Percentiles rank a stretch among this genome's conserved stretches.
Conservation (phyloP, 306 rosid species). For the Dalbergia oliveri region DNA sequence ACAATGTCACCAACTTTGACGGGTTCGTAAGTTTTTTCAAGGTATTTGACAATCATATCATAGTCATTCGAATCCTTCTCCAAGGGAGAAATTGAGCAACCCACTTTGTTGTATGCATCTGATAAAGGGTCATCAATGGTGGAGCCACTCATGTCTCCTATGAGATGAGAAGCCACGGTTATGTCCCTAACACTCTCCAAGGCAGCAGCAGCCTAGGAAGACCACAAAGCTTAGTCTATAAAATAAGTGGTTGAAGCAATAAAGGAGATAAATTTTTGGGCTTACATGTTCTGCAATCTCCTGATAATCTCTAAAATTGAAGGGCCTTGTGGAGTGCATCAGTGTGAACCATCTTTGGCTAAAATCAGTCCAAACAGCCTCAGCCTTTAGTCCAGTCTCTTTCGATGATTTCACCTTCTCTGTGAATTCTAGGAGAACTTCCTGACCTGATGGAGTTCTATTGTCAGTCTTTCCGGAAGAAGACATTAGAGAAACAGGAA, state of each 20-base stretch:
- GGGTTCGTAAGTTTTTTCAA: conserved; percentile 79
- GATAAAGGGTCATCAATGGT: conserved; percentile 85
- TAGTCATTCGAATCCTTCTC: conserved; percentile 71
- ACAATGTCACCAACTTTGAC: conserved; percentile 78
- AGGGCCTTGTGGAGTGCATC: conserved; percentile 85
- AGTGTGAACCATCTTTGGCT: conserved; percentile 95
- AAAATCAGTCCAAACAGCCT: conserved; percentile 82
- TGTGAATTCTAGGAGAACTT: conserved; percentile 66
- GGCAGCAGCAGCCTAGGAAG: conserved; percentile 74
- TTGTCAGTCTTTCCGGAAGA: neutral
- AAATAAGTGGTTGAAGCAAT: conserved; percentile 1
- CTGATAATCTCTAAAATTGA: conserved; percentile 72
- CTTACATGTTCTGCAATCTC: conserved; percentile 90
- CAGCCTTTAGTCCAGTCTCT: conserved; percentile 71
- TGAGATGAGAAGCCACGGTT: conserved; percentile 74
- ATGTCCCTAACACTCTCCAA: conserved; percentile 80
- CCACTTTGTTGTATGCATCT: conserved; percentile 66
- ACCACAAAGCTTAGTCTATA: neutral
- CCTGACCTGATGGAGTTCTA: conserved; percentile 65
- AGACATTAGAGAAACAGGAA: neutral
- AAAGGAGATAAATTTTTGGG: neutral
- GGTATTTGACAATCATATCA: conserved; percentile 79
- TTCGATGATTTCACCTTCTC: conserved; percentile 66
- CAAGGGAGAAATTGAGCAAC: conserved; percentile 67
- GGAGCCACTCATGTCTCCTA: conserved; percentile 80